These are phyloP conservation scores for Moricandia moricandioides DNA, from an alignment of 345 rosid genomes.

Conservation along the genomic window DNA sequence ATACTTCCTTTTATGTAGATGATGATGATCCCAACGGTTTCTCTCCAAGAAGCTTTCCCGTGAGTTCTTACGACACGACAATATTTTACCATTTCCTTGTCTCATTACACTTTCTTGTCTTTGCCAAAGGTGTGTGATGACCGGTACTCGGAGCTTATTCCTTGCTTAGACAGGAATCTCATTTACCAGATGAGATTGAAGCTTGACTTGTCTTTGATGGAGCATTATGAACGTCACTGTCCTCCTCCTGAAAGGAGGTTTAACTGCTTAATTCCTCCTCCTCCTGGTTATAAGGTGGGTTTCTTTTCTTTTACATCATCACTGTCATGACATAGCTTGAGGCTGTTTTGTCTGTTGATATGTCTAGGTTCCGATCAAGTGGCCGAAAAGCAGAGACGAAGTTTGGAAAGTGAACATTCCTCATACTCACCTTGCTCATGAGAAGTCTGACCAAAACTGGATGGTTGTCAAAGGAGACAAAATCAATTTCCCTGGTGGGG, in stretches of 20 bases:
- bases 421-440: conserved; percentile 96
- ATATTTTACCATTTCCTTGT: not conserved
- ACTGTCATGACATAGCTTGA: too few relatives aligned
- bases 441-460: conserved; percentile 99
- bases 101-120: not conserved
- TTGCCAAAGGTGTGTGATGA: conserved; percentile 87
- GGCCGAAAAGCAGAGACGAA: conserved; percentile 99
- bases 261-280: conserved; percentile 99
- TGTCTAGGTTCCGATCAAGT: conserved; percentile 83
- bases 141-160: conserved; percentile 87
- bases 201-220: conserved; percentile 92
- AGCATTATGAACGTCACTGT: conserved; percentile 97
- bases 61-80: conserved; percentile 33
- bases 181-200: conserved; percentile 91
- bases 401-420: conserved; percentile 99
- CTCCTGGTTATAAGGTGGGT: conserved; percentile 81
- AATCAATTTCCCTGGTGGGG: conserved; percentile 96
- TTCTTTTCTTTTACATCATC: not conserved
- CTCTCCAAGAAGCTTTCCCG: conserved; percentile 76
- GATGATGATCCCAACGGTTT: conserved; percentile 36
- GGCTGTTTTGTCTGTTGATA: not conserved
- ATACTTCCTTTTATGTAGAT: conserved; percentile 40
- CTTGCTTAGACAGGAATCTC: conserved; percentile 85
- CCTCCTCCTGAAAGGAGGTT: conserved; percentile 88
- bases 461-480: conserved; percentile 96